Evolutionary conservation across 495 filamentous ascomycete species (phyloP), one percentile per base, ranked within the genome.

Genomic region (Tuber umbilicatum): DNA sequence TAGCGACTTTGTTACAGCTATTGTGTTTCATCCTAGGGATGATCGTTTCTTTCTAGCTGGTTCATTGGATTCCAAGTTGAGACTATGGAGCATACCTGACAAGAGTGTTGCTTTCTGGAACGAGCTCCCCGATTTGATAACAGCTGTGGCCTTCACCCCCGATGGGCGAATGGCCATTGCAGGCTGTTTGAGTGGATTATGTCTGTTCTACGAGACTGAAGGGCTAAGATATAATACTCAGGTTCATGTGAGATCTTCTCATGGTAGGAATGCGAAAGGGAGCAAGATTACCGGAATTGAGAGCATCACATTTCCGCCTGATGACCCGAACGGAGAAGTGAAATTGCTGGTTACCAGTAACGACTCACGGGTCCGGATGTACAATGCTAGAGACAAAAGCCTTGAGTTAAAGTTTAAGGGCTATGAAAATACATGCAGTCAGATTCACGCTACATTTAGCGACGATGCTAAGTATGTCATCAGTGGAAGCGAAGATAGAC

Each of bases 211-310:
- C 83, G 93, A 98, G 78, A 98, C 96, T 0, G 95, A 99, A 78
- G 93, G 93, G 0, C 84, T 99, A 68, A 96, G 93, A 80, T 89
- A 90, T 47, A 88, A 91, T 75, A 90, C 89, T 7, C 93, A 97
- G 80, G 89, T 97, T 31, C 94, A 97, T 76, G 94, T 97, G 35
- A 89, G 93, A 70, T 97, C 94, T 5, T 91, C 93, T 21, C 89
- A 93, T 41, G 96, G 95, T 1, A 92, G 92, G 80, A 98, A 97
- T 79, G 92, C 94, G 1, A 97, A 95, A 83, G 94, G 95, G 14
- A 97, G 93, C 84, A 99, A 98, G 84, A 97, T 99, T 79, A 98
- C 95, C 0, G 94, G 93, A 38, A 97, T 99, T 68, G 90, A 96
- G 78, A 91, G 94, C 0, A 91, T 91, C 75, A 83, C 82, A 39